Percentiles rank a stretch among this genome's conserved stretches.
These are phyloP conservation scores for Fusarium sp. DNA, from an alignment of 2,329 filamentous ascomycete species.

Conservation along the genomic window DNA sequence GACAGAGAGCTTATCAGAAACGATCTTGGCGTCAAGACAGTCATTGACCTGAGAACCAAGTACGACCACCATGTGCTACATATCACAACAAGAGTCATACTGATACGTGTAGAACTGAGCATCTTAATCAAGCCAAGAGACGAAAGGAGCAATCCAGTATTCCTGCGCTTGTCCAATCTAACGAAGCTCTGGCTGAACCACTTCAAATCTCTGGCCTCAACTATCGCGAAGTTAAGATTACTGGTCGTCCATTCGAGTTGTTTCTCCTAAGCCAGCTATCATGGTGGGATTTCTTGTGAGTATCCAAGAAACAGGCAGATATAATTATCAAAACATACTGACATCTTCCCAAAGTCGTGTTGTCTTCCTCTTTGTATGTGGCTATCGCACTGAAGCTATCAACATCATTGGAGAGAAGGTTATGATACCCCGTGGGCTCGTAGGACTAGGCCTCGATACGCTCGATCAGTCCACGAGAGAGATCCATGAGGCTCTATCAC, in stretches of 20 bases:
- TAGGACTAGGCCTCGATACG: slow-evolving; percentile 75
- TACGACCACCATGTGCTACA: slow-evolving; percentile 51
- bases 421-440: slow-evolving; percentile 77
- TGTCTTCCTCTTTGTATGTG: slow-evolving; percentile 70
- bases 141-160: slow-evolving; percentile 59
- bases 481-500: slow-evolving; percentile 57
- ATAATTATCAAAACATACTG: not conserved
- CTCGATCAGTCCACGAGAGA: slow-evolving; percentile 74
- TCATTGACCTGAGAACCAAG: slow-evolving; percentile 84
- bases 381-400: slow-evolving; percentile 76
- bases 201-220: slow-evolving; percentile 71
- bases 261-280: slow-evolving; percentile 75
- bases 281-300: slow-evolving; percentile 73
- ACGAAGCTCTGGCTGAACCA: slow-evolving; percentile 64
- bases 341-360: slow-evolving; percentile 53
- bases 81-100: not conserved
- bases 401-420: slow-evolving; percentile 75
- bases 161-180: slow-evolving; percentile 54
- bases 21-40: slow-evolving; percentile 72
- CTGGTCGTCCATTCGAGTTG: slow-evolving; percentile 76
- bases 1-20: slow-evolving; percentile 71
- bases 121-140: slow-evolving; percentile 74
- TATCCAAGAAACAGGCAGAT: not conserved
- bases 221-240: slow-evolving; percentile 78
- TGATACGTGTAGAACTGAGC: slow-evolving; percentile 70